phyloP scores from a whole-genome alignment of 257 asterid species.

The Petunia axillaris region DNA sequence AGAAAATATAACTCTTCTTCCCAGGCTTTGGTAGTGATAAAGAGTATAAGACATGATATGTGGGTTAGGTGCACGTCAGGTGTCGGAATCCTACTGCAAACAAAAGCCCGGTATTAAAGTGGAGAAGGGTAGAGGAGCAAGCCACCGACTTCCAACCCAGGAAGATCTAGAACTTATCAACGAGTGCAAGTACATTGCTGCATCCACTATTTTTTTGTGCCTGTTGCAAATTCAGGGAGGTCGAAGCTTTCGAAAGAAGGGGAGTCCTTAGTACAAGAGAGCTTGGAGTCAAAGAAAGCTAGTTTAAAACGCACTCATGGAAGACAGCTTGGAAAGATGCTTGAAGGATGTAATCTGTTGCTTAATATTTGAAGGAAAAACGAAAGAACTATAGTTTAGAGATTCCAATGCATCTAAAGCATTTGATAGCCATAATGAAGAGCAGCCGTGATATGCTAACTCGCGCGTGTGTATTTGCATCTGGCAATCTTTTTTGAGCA shows the following conservation, averaged over 20 bases:
- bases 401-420: not conserved
- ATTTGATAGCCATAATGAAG: not conserved
- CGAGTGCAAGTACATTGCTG: not conserved
- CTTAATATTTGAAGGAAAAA: not conserved
- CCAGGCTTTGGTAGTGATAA: too few species aligned
- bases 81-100: too few species aligned
- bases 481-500: not conserved
- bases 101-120: too few species aligned
- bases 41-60: too few species aligned
- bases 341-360: not conserved
- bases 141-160: too few species aligned
- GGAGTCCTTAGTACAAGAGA: not conserved
- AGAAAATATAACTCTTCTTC: not conserved
- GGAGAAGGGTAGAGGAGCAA: too few species aligned
- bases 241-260: not conserved
- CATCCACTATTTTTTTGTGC: not conserved
- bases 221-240: not conserved
- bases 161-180: not conserved
- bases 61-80: too few species aligned
- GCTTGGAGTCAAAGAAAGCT: not conserved
- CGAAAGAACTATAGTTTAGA: not conserved
- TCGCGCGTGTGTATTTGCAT: not conserved
- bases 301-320: not conserved
- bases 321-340: not conserved
- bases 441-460: not conserved